Conservation (phyloP, 2,329 filamentous ascomycete genomes). For the Alternaria longipes region DNA sequence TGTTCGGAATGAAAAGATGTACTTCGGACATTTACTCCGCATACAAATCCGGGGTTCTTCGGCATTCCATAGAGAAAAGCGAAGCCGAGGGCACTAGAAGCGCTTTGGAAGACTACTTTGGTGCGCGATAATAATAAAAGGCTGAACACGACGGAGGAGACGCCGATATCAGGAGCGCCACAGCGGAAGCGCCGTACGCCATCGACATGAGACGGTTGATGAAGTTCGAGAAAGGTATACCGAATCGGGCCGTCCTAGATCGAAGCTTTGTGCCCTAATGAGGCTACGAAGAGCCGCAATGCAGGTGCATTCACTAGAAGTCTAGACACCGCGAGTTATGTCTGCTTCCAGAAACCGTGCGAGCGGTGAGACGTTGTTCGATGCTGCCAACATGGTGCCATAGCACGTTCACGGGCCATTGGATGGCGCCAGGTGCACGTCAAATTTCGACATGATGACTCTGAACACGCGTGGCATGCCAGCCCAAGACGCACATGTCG, state of each 20-base stretch:
- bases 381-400: conserved; percentile 25
- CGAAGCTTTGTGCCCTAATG: conserved; percentile 8
- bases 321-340: conserved; percentile 5
- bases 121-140: background rate
- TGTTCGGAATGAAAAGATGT: background rate
- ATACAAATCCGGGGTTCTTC: background rate
- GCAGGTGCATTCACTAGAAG: conserved; percentile 15
- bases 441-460: conserved; percentile 27
- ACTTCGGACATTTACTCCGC: background rate
- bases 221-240: conserved; percentile 5
- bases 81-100: conserved; percentile 4
- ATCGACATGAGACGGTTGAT: background rate
- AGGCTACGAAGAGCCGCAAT: conserved; percentile 19
- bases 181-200: conserved; percentile 5
- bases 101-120: conserved; percentile 9
- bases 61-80: background rate
- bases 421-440: conserved; percentile 28
- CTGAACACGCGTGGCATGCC: conserved; percentile 28
- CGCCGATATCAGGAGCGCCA: conserved; percentile 5
- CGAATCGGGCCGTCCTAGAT: conserved; percentile 12
- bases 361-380: conserved; percentile 24
- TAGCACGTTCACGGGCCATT: conserved; percentile 22
- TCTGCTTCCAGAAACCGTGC: conserved; percentile 1
- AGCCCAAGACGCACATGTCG: conserved; percentile 3
- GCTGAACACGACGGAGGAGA: conserved; percentile 1